Base-by-base conservation (phyloP, 768 basidiomycete species). In the Tulasnella sp. region DNA sequence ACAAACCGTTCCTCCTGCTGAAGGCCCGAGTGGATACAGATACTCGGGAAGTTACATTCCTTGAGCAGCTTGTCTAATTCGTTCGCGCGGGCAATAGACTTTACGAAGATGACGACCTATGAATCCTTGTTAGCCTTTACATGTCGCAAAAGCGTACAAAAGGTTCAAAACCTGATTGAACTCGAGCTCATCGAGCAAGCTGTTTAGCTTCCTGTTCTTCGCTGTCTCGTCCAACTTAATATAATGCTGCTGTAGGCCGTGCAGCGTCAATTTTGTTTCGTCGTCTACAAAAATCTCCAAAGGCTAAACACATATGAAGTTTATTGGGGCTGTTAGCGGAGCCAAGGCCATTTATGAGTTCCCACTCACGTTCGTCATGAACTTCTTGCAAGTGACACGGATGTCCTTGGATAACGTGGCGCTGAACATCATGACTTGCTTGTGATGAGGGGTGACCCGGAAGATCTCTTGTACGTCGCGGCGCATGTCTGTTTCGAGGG, bases 371-470 rank as follows among this genome's bases (percentile, higher is more conserved):
- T 90, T 94, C 30, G 89, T 88, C 96, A 99, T 99, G 72, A 99
- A 99, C 71, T 99, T 98, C 76, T 98, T 98, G 82, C 96, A 99
- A 0, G 96, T 98, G 5, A 84, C 79, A 59, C 96, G 80, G 60
- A 99, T 94, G 64, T 98, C 96, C 77, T 99, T 98, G 59, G 91
- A 83, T 62, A 99, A 75, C 0, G 96, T 99, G 42, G 96, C 96
- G 67, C 92, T 94, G 79, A 99, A 99, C 96, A 99, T 99, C 96
- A 99, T 99, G 65, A 99, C 96, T 79, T 99, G 94, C 78, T 99
- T 99, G 80, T 96, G 92, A 73, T 96, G 94, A 52, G 96, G 96
- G 19, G 96, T 98, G 17, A 91, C 81, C 67, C 94, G 86, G 82
- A 98, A 99, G 68, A 99, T 98, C 76, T 99, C 96, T 83, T 99